A percentile compares a stretch with the other conserved stretches of the same genome.
Conservation (phyloP, 2,329 filamentous ascomycete species). For the Camillea tinctor region DNA sequence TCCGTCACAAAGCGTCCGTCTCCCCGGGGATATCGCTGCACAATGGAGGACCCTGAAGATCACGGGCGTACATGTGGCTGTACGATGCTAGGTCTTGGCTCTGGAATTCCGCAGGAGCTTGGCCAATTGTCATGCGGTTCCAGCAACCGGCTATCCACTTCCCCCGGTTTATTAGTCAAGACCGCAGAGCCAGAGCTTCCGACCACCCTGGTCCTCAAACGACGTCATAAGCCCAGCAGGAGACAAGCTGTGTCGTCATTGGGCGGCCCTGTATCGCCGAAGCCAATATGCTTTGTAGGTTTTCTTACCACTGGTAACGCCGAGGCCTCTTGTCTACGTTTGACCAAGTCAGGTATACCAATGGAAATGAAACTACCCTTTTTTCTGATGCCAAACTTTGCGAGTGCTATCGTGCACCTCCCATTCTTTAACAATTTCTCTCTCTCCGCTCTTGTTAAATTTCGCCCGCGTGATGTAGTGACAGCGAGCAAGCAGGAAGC, state of each 20-base stretch:
- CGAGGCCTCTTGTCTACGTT: neutral
- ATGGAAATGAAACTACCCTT: neutral
- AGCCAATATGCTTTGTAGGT: slow-evolving; percentile 12
- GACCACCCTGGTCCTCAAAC: slow-evolving; percentile 15
- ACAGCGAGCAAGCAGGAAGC: neutral
- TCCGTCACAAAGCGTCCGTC: slow-evolving; percentile 15
- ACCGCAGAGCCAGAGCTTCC: slow-evolving; percentile 15
- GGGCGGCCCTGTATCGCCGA: slow-evolving; percentile 14
- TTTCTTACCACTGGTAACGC: slow-evolving; percentile 1
- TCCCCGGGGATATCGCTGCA: slow-evolving; percentile 20
- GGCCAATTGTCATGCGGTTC: slow-evolving; percentile 19
- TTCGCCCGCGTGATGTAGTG: neutral
- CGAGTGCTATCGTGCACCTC: neutral
- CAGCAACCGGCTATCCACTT: slow-evolving; percentile 16
- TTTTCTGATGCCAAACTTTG: neutral
- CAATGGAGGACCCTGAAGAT: slow-evolving; percentile 31
- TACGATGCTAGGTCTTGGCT: slow-evolving; percentile 24
- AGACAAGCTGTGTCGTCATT: slow-evolving; percentile 28
- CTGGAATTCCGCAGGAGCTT: slow-evolving; percentile 9
- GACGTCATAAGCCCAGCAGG: slow-evolving; percentile 27
- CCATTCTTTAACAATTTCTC: neutral
- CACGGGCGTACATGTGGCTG: slow-evolving; percentile 22
- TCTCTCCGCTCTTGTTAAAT: neutral
- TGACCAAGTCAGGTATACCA: neutral
- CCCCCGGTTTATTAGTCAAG: slow-evolving; percentile 18